Conservation (phyloP, 306 rosid species). For the Lablab purpureus region DNA sequence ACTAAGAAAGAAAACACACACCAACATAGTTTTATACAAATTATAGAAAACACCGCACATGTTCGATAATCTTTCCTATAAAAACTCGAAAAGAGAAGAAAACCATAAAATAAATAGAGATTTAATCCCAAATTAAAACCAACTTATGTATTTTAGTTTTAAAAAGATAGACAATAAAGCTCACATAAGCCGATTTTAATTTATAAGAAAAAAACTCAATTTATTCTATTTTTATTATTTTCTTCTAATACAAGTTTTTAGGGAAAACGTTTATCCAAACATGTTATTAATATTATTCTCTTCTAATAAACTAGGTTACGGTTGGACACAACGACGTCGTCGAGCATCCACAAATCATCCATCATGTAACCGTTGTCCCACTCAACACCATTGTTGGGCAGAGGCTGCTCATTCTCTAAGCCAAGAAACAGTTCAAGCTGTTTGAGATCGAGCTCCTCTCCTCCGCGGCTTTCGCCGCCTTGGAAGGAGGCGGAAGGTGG, state of each 20-base stretch:
- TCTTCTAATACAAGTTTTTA: neutral
- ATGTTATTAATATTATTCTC: neutral
- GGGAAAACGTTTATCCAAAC: neutral
- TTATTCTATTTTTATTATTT: no score
- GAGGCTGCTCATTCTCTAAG: conserved; percentile 53
- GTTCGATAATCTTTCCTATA: neutral
- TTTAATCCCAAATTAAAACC: neutral
- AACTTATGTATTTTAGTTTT: neutral
- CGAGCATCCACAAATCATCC: conserved; percentile 70
- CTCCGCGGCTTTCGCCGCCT: neutral
- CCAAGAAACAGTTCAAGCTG: conserved; percentile 73
- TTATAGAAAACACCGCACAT: neutral
- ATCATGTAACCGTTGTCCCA: conserved; percentile 42
- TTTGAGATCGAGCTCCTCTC: conserved; percentile 50
- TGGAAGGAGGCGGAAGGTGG: neutral
- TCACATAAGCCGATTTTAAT: neutral
- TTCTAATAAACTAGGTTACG: conserved; percentile 37
- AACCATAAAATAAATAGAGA: neutral
- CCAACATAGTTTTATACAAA: conserved; percentile 45
- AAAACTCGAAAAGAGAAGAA: neutral
- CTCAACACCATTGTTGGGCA: neutral
- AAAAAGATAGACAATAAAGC: neutral
- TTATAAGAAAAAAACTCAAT: neutral
- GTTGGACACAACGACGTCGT: conserved; percentile 58
- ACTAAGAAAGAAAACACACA: neutral